A percentile compares a stretch with the other conserved stretches of the same genome.
phyloP scores from a whole-genome alignment of 495 filamentous ascomycete genomes.

The Clohesyomyces aquaticus region DNA sequence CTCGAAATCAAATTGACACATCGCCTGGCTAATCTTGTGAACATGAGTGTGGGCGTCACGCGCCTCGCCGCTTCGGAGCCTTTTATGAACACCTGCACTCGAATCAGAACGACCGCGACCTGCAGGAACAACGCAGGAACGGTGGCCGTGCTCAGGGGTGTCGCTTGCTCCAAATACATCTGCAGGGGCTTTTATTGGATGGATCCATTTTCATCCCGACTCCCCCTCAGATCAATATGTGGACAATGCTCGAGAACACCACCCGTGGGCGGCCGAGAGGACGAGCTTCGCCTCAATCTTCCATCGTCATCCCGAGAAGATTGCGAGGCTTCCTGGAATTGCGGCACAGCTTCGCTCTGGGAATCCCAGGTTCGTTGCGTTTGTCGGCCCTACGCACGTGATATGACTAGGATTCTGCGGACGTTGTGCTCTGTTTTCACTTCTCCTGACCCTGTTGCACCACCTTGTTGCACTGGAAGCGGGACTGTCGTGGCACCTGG shows the following conservation, averaged over 20 bases:
- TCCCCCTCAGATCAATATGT: not conserved
- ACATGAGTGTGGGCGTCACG: not conserved
- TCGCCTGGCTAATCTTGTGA: conserved; percentile 1
- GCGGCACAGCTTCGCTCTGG: no score
- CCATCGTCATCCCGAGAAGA: no score
- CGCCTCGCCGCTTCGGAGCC: not conserved
- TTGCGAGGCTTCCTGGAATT: no score
- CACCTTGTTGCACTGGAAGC: not conserved
- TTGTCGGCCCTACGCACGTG: no score
- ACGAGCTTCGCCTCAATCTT: no score
- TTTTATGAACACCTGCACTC: not conserved
- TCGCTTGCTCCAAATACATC: not conserved
- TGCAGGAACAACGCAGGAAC: conserved; percentile 15
- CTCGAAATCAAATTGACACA: conserved; percentile 3
- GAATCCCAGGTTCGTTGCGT: no score
- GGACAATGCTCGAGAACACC: not conserved
- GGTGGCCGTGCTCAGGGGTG: conserved; percentile 20
- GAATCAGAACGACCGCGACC: not conserved
- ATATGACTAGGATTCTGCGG: not conserved
- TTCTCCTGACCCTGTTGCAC: conserved; percentile 3
- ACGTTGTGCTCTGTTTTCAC: not conserved
- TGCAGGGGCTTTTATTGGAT: not conserved
- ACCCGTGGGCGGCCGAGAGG: no score
- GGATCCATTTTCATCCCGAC: not conserved
- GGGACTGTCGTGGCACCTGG: not conserved